A percentile compares a stretch with the other conserved stretches of the same genome.
Conservation (phyloP, 2,329 filamentous ascomycete species). For the Elsinoe batatas region DNA sequence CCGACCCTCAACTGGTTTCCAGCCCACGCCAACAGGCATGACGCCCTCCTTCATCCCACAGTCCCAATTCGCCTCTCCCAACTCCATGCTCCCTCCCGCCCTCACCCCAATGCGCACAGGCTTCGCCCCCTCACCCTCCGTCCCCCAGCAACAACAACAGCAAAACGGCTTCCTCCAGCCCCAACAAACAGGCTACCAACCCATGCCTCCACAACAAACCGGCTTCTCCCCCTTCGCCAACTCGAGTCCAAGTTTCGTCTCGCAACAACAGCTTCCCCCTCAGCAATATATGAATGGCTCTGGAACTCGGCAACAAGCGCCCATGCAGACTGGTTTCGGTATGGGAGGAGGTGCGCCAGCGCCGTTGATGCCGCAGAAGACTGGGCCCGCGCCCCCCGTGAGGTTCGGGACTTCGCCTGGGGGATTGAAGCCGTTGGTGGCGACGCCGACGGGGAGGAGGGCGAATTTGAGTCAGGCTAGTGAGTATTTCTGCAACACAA, state of each 20-base stretch:
- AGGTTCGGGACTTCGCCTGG: slow-evolving; percentile 66
- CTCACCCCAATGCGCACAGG: slow-evolving; percentile 43
- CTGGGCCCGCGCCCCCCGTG: slow-evolving; percentile 76
- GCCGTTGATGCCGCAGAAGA: slow-evolving; percentile 66
- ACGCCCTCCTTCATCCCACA: slow-evolving; percentile 23
- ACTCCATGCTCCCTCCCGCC: slow-evolving; percentile 32
- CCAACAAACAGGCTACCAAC: slow-evolving; percentile 37
- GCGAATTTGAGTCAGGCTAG: slow-evolving; percentile 92
- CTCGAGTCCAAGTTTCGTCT: neutral
- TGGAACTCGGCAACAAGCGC: slow-evolving; percentile 19
- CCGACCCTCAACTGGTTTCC: slow-evolving; percentile 41
- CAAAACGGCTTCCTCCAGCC: slow-evolving; percentile 39
- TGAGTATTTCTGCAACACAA: slow-evolving; percentile 49
- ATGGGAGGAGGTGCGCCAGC: slow-evolving; percentile 19
- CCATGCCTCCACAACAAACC: slow-evolving; percentile 39
- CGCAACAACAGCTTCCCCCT: slow-evolving; percentile 6
- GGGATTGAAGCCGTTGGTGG: slow-evolving; percentile 63
- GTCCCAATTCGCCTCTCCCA: slow-evolving; percentile 37
- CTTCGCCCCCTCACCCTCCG: slow-evolving; percentile 25
- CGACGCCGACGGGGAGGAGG: slow-evolving; percentile 79
- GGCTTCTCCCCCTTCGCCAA: slow-evolving; percentile 19
- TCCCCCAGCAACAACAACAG: slow-evolving; percentile 8
- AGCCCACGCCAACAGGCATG: slow-evolving; percentile 29
- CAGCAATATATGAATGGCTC: slow-evolving; percentile 15
- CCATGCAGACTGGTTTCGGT: slow-evolving; percentile 9